A percentile compares a stretch with the other conserved stretches of the same genome.
phyloP scores from a whole-genome alignment of 164 flowering plant genomes.

The Dillenia suffruticosa region DNA sequence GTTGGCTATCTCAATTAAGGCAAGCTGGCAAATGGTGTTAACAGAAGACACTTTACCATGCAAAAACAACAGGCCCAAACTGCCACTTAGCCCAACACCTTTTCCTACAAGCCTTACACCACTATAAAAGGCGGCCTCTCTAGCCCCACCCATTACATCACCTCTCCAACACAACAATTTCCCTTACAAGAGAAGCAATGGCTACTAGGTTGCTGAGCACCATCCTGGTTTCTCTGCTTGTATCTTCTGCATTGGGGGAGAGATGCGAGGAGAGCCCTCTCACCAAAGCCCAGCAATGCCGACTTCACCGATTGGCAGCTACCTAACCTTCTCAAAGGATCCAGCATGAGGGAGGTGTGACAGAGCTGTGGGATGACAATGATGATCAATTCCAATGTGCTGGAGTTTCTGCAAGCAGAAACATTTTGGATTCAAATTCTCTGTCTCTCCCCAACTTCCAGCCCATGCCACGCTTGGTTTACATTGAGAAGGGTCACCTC shows the following conservation, averaged over 20 bases:
- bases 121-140: slow-evolving; percentile 11
- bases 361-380: slow-evolving; percentile 30
- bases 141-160: slow-evolving; percentile 1
- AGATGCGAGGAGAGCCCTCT: background rate
- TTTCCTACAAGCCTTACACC: background rate
- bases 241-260: slow-evolving; percentile 4
- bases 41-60: slow-evolving; percentile 6
- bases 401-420: slow-evolving; percentile 28
- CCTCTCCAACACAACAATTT: background rate
- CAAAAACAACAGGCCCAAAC: slow-evolving; percentile 5
- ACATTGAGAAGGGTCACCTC: slow-evolving; percentile 24
- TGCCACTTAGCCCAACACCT: slow-evolving; percentile 5
- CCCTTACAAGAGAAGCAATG: background rate
- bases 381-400: slow-evolving; percentile 39
- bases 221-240: slow-evolving; percentile 13
- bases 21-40: slow-evolving; percentile 3
- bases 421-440: slow-evolving; percentile 18
- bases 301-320: slow-evolving; percentile 17
- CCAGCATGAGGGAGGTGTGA: slow-evolving; percentile 32
- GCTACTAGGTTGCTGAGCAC: slow-evolving; percentile 12
- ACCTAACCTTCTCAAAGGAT: slow-evolving; percentile 21
- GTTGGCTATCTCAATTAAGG: background rate
- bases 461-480: slow-evolving; percentile 29
- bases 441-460: slow-evolving; percentile 27
- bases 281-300: slow-evolving; percentile 24